Conservation (phyloP, 495 filamentous ascomycete species). For the Hypoxylon lienhwacheense region DNA sequence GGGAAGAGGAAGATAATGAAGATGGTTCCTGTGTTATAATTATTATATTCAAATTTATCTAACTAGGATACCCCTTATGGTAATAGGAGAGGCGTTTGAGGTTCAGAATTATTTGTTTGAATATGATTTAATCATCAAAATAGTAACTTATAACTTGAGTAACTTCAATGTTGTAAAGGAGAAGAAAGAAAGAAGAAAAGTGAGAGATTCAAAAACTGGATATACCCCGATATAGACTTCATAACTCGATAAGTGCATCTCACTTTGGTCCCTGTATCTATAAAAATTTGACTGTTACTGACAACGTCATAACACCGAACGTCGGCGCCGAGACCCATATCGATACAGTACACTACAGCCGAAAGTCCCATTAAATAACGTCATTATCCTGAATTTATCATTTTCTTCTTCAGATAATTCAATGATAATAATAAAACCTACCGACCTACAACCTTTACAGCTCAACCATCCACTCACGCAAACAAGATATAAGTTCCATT, state of each 20-base stretch:
- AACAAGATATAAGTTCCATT: not conserved
- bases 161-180: no score
- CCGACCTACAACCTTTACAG: not conserved
- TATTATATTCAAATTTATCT: slow-evolving; percentile 6
- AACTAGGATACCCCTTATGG: slow-evolving; percentile 25
- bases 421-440: no score
- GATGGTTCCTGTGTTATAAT: slow-evolving; percentile 15
- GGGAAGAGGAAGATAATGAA: not conserved
- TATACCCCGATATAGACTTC: no score
- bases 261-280: no score
- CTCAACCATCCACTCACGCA: not conserved
- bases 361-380: slow-evolving; percentile 20
- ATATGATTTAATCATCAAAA: not conserved
- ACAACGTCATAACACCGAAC: slow-evolving; percentile 6
- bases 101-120: not conserved
- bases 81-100: slow-evolving; percentile 3
- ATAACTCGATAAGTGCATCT: no score
- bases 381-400: slow-evolving; percentile 18
- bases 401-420: slow-evolving; percentile 18
- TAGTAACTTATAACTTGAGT: no score
- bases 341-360: slow-evolving; percentile 11
- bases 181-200: no score
- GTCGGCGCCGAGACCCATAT: slow-evolving; percentile 30
- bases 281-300: not conserved
- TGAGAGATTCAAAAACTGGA: no score